Base-by-base conservation (phyloP, 164 flowering plant species). In the Kingdonia uniflora region DNA sequence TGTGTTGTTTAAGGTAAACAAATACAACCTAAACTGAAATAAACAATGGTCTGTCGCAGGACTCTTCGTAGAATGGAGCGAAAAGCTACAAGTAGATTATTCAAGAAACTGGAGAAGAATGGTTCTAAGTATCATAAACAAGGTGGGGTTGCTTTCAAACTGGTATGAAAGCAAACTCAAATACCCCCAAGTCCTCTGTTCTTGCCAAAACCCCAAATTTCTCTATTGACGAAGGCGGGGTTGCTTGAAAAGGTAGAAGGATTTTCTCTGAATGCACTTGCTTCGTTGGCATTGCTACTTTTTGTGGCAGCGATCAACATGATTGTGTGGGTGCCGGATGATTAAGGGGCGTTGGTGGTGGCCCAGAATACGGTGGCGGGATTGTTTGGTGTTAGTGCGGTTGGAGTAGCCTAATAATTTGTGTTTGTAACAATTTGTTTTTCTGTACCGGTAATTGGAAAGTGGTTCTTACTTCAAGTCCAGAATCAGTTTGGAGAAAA, bases 41-140 rank as follows among this genome's bases (percentile, higher is more conserved):
- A 92, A 92, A 41, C 51, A 82, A 56, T 92, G 98, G 96, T 92
- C 51, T 50, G 98, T 95, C 0, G 95, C 95, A 0, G 96, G 98
- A 6, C 39, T 92, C 25, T 87, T 92, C 65, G 56, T 33, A 43
- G 96, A 92, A 65, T 78, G 81, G 14, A 71, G 84, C 62, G 96
- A 92, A 61, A 76, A 74, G 7, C 64, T 84, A 11, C 72, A 85
- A 16, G 74, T 87, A 6, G 98, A 92, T 62, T 82, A 82, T 73
- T 87, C 87, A 77, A 78, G 80, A 51, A 72, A 87, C 42, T 96
- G 87, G 70, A 72, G 79, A 67, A 64, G 71, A 39, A 92, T 85
- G 62, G 85, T 88, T 1, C 68, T 87, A 16, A 87, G 94, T 72
- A 80, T 70, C 43, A 91, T 84, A 0, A 95, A 87, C 55, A 87